Conservation (phyloP, 116 monocot species). For the Phalaenopsis hybrid region DNA sequence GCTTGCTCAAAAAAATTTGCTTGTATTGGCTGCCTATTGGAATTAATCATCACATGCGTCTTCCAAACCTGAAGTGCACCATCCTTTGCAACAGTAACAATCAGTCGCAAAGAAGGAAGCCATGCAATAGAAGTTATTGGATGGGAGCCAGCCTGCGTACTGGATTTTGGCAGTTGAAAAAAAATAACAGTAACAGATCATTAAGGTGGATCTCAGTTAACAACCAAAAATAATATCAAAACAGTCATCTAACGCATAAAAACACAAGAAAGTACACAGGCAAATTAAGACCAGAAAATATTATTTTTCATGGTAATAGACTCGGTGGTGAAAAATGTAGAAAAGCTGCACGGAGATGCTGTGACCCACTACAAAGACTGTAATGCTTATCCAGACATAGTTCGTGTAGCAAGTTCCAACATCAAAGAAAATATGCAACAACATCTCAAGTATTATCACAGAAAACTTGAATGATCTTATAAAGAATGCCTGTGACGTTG, state of each 20-base stretch:
- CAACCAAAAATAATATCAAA: no score
- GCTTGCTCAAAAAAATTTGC: no score
- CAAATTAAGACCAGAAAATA: not conserved
- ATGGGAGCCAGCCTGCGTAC: conserved; percentile 63
- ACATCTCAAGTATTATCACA: not conserved
- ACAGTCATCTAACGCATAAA: no score
- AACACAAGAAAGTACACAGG: not conserved
- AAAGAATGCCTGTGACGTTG: conserved; percentile 1
- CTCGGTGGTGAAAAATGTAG: not conserved
- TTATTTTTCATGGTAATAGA: not conserved
- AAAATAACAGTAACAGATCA: no score
- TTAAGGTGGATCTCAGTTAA: no score
- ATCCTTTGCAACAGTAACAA: conserved; percentile 84
- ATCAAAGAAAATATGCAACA: not conserved
- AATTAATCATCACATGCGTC: conserved; percentile 68
- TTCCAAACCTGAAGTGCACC: conserved; percentile 93
- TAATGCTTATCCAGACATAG: not conserved
- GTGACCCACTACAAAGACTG: not conserved
- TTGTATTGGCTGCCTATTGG: conserved; percentile 86
- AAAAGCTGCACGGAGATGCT: not conserved
- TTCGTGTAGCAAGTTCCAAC: not conserved
- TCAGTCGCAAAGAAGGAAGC: conserved; percentile 65
- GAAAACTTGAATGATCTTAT: not conserved
- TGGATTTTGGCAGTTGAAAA: conserved; percentile 20
- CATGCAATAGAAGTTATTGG: conserved; percentile 83